phyloP scores from a whole-genome alignment of 352 stramenopile species.

The Thraustochytrium striatum region DNA sequence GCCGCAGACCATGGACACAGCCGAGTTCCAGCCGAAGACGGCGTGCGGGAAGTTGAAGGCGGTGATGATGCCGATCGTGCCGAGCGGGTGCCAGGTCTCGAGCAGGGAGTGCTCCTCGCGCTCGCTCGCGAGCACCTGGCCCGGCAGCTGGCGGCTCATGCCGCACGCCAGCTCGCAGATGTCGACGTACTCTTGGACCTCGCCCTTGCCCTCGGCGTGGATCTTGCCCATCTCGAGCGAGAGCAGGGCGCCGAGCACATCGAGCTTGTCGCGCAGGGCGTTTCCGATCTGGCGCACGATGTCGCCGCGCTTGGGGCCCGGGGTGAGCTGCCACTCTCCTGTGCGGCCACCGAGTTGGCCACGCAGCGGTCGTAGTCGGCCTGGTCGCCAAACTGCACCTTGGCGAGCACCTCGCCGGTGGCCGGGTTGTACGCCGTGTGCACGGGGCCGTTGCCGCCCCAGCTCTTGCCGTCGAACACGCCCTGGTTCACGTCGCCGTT shows the following conservation, averaged over 20 bases:
- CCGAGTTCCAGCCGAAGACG: conserved; percentile 75
- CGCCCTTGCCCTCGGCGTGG: conserved; percentile 77
- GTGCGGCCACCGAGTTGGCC: conserved; percentile 71
- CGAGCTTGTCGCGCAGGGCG: conserved; percentile 76
- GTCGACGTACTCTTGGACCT: conserved; percentile 87
- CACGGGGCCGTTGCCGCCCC: conserved; percentile 72
- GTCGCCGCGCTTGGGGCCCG: conserved; percentile 77
- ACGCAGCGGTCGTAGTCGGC: conserved; percentile 77
- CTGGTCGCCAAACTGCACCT: conserved; percentile 69
- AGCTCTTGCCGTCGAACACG: conserved; percentile 55
- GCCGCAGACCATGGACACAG: conserved; percentile 77
- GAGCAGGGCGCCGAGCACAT: conserved; percentile 80
- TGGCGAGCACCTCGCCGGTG: conserved; percentile 73
- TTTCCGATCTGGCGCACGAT: conserved; percentile 84
- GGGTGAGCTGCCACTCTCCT: conserved; percentile 74
- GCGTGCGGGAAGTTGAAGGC: conserved; percentile 88
- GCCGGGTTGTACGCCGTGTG: conserved; percentile 75
- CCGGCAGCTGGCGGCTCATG: conserved; percentile 76
- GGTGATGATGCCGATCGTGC: conserved; percentile 84
- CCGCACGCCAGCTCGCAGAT: conserved; percentile 88
- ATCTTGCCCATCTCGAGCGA: conserved; percentile 89
- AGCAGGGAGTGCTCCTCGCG: conserved; percentile 85
- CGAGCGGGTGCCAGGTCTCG: conserved; percentile 84
- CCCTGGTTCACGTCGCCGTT: conserved; percentile 37
- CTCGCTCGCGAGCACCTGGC: conserved; percentile 80